phyloP scores from a whole-genome alignment of 192 early-diverging fungal species.

The Backusella liffmaniae region DNA sequence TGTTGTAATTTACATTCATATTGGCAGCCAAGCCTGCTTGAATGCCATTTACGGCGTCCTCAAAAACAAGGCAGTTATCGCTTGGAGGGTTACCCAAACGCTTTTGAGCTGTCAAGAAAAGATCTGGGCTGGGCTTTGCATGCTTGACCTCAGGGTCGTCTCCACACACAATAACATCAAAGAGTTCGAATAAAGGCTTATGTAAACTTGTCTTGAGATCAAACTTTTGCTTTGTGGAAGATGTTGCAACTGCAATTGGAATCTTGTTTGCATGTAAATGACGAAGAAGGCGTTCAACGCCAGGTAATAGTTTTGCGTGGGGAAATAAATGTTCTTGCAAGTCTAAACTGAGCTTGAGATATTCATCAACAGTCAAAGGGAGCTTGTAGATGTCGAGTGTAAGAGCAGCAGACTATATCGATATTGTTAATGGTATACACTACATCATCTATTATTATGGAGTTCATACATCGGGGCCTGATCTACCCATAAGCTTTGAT shows the following conservation, averaged over 20 bases:
- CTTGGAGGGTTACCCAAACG: slow-evolving; percentile 48
- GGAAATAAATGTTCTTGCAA: slow-evolving; percentile 62
- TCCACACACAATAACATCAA: slow-evolving; percentile 83
- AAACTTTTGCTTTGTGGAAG: slow-evolving; percentile 73
- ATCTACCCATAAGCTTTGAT: slow-evolving; percentile 72
- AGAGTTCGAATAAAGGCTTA: slow-evolving; percentile 73
- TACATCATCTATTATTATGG: neutral
- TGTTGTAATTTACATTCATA: slow-evolving; percentile 59
- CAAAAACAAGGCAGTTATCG: slow-evolving; percentile 85
- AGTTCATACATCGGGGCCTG: slow-evolving; percentile 43
- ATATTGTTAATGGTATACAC: neutral
- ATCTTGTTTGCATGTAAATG: slow-evolving; percentile 73
- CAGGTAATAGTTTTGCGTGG: slow-evolving; percentile 60
- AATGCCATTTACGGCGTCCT: slow-evolving; percentile 84
- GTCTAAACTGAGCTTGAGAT: slow-evolving; percentile 58
- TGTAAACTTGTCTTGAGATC: slow-evolving; percentile 73
- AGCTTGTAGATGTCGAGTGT: slow-evolving; percentile 68
- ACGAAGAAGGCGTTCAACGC: slow-evolving; percentile 64
- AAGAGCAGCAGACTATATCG: slow-evolving; percentile 49
- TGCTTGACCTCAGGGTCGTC: slow-evolving; percentile 77
- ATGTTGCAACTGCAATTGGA: slow-evolving; percentile 85
- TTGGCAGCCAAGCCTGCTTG: slow-evolving; percentile 76
- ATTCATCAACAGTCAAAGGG: slow-evolving; percentile 80
- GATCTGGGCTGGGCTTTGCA: slow-evolving; percentile 91
- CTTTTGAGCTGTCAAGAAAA: slow-evolving; percentile 76